phyloP scores from a whole-genome alignment of 1,139 yeast genomes.

The Lodderomyces pseudojiufengensis region DNA sequence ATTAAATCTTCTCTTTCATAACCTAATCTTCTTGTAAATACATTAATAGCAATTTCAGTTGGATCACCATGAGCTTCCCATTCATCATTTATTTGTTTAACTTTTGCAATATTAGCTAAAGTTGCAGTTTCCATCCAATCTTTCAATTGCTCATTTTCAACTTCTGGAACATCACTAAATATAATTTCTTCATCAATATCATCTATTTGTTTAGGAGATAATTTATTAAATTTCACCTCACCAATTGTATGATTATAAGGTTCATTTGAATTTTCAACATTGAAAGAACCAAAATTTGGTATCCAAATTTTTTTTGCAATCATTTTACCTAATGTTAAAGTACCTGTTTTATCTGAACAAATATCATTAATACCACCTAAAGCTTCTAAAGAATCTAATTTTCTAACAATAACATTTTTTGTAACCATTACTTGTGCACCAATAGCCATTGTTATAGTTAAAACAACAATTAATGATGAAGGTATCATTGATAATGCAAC shows the following conservation, averaged over 20 bases:
- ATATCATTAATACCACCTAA: constrained; percentile 78
- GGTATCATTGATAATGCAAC: constrained; percentile 85
- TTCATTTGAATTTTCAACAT: constrained; percentile 57
- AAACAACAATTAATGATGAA: constrained; percentile 73
- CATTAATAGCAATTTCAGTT: constrained; percentile 80
- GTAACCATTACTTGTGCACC: constrained; percentile 78
- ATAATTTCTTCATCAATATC: constrained; percentile 38
- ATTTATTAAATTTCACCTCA: constrained; percentile 37
- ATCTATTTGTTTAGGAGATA: constrained; percentile 40
- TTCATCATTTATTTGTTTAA: constrained; percentile 35
- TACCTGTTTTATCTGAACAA: constrained; percentile 53
- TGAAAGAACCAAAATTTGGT: constrained; percentile 66
- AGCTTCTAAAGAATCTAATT: constrained; percentile 75
- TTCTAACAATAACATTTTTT: constrained; percentile 71
- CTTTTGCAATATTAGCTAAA: constrained; percentile 68
- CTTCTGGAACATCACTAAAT: constrained; percentile 21
- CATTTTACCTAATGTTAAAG: constrained; percentile 80
- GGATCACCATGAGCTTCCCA: constrained; percentile 88
- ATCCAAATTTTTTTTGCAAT: constrained; percentile 70
- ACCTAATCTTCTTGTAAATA: constrained; percentile 58
- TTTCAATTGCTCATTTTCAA: constrained; percentile 23
- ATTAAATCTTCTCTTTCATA: constrained; percentile 43
- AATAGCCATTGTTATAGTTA: constrained; percentile 85
- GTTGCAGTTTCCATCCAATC: constrained; percentile 61
- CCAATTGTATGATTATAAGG: constrained; percentile 77